Evolutionary conservation across 768 basidiomycete species (phyloP), one percentile per base, ranked within the genome.

Genomic region (Kwoniella dendrophila): DNA sequence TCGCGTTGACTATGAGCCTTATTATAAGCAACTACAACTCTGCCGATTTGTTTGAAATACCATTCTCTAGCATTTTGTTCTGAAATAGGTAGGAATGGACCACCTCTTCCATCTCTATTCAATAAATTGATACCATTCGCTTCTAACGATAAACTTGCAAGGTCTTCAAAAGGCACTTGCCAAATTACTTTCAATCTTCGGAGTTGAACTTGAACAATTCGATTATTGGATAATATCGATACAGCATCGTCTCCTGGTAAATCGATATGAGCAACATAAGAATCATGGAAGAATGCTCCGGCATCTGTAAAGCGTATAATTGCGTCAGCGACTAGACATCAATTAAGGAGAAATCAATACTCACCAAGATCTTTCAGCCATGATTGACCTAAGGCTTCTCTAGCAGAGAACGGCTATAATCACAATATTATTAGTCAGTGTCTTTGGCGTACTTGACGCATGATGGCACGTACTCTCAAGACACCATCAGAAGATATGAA

Each of bases 361-460:
- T 36, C 34, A 55, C 69, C 91, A 16, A 98, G 79, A 74, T 97
- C 95, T 80, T 87, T 90, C 84, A 98, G 88, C 95, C 96, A 98
- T 70, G 88, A 91, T 79, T 98, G 96, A 5, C 96, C 96, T 7
- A 90, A 81, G 0, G 94, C 91, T 77, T 96, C 94, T 5, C 93
- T 87, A 34, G 85, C 84, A 50, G 90, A 90, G 80, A 90, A 98
- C 0, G 95, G 86, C 91, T 95, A 70, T 0, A 16, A 30, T 18
- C 40, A 26, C 34, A 18, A 20, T 7, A 10, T 4, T 2, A 26
- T 54, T 18, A 54, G 29, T 29, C 33, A 1, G 26, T 3, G 11
- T 20, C 1, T 38, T 1, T 14, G 4, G 20, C 52, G 24, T 20
- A 33, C 12, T 22, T n/a, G 2, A 29, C 22, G 30, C 24, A 40